Evolutionary conservation across 164 flowering plant species (phyloP).

Genomic region (Hamamelis virginiana): DNA sequence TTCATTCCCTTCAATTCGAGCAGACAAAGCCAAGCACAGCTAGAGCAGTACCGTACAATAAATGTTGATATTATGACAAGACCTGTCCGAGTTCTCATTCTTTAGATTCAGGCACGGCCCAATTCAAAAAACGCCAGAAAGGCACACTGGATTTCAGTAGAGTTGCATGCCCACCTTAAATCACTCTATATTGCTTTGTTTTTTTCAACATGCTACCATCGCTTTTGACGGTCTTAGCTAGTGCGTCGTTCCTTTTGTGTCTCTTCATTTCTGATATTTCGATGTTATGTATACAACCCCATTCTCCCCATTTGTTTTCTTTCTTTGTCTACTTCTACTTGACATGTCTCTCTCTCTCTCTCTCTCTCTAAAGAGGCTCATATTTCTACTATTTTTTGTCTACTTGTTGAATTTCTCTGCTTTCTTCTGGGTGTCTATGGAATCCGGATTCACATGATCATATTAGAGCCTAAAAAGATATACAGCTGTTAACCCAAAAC

Average conservation of each 20-base stretch:
- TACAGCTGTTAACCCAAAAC: background rate
- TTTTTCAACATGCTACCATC: background rate
- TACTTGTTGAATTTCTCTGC: slow-evolving; percentile 4
- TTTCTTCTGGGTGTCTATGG: slow-evolving; percentile 17
- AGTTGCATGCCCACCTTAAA: slow-evolving; percentile 14
- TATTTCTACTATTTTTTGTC: slow-evolving; percentile 12
- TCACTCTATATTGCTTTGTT: slow-evolving; percentile 11
- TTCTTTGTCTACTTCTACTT: slow-evolving; percentile 23
- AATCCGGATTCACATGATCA: slow-evolving; percentile 25
- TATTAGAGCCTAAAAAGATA: background rate
- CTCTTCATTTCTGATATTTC: slow-evolving; percentile 16
- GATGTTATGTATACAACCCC: slow-evolving; percentile 10
- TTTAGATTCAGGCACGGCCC: background rate
- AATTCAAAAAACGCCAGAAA: background rate
- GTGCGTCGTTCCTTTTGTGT: slow-evolving; percentile 19
- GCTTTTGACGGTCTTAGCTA: slow-evolving; percentile 1
- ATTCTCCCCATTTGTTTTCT: slow-evolving; percentile 1
- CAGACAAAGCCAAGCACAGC: background rate
- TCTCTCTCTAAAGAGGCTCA: background rate
- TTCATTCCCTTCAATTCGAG: background rate
- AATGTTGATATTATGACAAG: slow-evolving; percentile 8
- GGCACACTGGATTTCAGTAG: slow-evolving; percentile 21
- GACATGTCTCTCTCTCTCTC: slow-evolving; percentile 19
- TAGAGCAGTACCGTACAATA: background rate
- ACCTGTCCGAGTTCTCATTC: slow-evolving; percentile 7